Conservation (phyloP, 2,329 filamentous ascomycete species). For the Pseudogymnoascus sp. region DNA sequence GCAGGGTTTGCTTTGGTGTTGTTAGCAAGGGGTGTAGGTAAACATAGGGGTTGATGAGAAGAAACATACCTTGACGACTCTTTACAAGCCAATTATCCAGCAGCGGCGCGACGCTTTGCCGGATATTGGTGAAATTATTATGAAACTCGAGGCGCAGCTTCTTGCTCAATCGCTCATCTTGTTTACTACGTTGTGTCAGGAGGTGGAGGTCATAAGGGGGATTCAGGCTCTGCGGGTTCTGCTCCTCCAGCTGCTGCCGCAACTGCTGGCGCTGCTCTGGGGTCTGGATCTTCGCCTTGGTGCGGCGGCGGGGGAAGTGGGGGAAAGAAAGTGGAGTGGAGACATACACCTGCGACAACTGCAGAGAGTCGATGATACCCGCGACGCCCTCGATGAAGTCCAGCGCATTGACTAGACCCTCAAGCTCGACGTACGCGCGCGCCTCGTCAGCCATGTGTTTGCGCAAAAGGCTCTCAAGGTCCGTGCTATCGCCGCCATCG, state of each 20-base stretch:
- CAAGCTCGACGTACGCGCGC: slow-evolving; percentile 59
- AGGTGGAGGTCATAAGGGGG: slow-evolving; percentile 49
- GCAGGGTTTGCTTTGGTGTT: not conserved
- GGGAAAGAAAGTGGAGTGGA: not conserved
- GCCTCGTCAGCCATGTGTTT: slow-evolving; percentile 43
- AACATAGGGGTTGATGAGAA: not conserved
- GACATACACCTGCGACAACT: not conserved
- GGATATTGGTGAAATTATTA: not conserved
- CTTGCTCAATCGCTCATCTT: slow-evolving; percentile 15
- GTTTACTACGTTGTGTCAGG: slow-evolving; percentile 52
- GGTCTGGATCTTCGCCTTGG: not conserved
- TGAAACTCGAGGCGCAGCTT: not conserved
- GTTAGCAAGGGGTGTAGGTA: not conserved
- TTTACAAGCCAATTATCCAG: not conserved
- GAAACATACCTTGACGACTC: slow-evolving; percentile 12
- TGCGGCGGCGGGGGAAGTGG: slow-evolving; percentile 8
- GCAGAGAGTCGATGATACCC: slow-evolving; percentile 9
- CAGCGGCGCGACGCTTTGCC: not conserved
- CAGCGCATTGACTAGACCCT: slow-evolving; percentile 56
- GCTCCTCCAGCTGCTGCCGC: slow-evolving; percentile 39
- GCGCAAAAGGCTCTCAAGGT: slow-evolving; percentile 11
- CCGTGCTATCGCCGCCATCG: not conserved
- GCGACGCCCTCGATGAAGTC: slow-evolving; percentile 60
- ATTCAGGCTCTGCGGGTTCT: slow-evolving; percentile 47
- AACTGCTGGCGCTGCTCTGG: slow-evolving; percentile 37